These are phyloP conservation scores for Chaetomium olivaceum DNA, from an alignment of 2,329 filamentous ascomycete genomes.

Conservation along the genomic window DNA sequence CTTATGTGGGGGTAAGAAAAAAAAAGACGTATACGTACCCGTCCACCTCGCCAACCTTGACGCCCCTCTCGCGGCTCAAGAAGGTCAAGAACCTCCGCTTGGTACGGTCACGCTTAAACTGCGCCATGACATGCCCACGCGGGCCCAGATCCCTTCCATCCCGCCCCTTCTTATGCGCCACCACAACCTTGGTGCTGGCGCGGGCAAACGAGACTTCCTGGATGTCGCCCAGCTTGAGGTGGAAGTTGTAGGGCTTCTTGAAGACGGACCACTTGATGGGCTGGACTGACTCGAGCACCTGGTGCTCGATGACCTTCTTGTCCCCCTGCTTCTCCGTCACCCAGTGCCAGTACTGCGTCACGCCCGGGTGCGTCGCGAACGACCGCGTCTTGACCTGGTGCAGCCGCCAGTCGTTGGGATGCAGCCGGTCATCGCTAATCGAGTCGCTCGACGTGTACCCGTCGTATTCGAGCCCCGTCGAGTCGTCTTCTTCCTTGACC, in stretches of 20 bases:
- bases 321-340: constrained; percentile 39
- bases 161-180: constrained; percentile 40
- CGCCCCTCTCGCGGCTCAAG: constrained; percentile 48
- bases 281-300: constrained; percentile 50
- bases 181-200: constrained; percentile 45
- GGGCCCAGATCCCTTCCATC: constrained; percentile 7
- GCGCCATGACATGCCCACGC: constrained; percentile 51
- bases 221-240: constrained; percentile 50
- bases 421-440: constrained; percentile 47
- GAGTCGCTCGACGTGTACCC: constrained; percentile 57
- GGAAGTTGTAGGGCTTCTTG: constrained; percentile 53
- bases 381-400: constrained; percentile 53
- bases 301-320: constrained; percentile 51
- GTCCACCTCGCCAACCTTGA: constrained; percentile 44
- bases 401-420: constrained; percentile 52
- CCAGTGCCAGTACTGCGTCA: constrained; percentile 61
- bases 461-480: constrained; percentile 40
- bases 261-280: constrained; percentile 52
- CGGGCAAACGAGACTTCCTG: constrained; percentile 48
- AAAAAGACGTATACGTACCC: constrained; percentile 41
- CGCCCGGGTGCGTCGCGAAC: constrained; percentile 48
- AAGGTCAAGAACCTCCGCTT: constrained; percentile 52
- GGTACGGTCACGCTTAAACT: constrained; percentile 55
- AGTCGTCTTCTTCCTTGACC: constrained; percentile 10
- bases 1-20: neutral